A percentile compares a stretch with the other conserved stretches of the same genome.
These are phyloP conservation scores for Clarireedia sp. DNA, from an alignment of 2,329 filamentous ascomycete species.

Conservation along the genomic window DNA sequence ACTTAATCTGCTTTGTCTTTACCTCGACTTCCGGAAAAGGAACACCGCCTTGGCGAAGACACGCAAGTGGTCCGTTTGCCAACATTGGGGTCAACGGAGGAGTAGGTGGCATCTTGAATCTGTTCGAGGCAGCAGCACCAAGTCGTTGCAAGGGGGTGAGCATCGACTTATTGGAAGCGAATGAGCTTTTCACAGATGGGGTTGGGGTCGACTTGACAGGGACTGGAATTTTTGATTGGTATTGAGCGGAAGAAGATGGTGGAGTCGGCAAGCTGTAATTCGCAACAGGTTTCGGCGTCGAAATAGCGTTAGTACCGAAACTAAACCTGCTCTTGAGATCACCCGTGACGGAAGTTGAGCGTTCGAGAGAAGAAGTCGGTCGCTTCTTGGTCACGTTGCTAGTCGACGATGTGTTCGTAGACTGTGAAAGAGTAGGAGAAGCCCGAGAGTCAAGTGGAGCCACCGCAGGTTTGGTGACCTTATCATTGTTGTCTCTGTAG, in stretches of 20 bases:
- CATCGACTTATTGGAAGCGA: background rate
- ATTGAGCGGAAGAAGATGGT: conserved; percentile 14
- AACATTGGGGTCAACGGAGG: conserved; percentile 23
- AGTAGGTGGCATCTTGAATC: conserved; percentile 19
- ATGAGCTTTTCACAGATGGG: conserved; percentile 8
- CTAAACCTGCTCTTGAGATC: conserved; percentile 20
- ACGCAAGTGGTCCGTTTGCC: conserved; percentile 2
- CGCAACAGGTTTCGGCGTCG: conserved; percentile 15
- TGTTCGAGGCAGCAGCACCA: conserved; percentile 21
- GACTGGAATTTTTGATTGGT: conserved; percentile 24
- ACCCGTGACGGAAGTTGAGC: background rate
- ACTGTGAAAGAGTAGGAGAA: conserved; percentile 14
- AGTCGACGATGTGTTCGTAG: conserved; percentile 19
- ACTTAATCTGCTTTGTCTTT: conserved; percentile 1
- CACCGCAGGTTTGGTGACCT: background rate
- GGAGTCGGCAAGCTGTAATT: conserved; percentile 16
- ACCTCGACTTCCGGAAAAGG: conserved; percentile 24
- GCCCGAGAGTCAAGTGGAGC: background rate
- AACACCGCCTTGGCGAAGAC: conserved; percentile 11
- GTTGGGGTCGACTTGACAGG: conserved; percentile 17
- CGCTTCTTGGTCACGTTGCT: conserved; percentile 20
- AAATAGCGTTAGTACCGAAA: conserved; percentile 12
- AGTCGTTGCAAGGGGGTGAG: conserved; percentile 29
- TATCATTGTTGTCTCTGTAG: conserved; percentile 15
- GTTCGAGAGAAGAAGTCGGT: conserved; percentile 15